These are phyloP conservation scores for Ananas comosus DNA, from an alignment of 176 grass and related monocot species.

Conservation along the genomic window DNA sequence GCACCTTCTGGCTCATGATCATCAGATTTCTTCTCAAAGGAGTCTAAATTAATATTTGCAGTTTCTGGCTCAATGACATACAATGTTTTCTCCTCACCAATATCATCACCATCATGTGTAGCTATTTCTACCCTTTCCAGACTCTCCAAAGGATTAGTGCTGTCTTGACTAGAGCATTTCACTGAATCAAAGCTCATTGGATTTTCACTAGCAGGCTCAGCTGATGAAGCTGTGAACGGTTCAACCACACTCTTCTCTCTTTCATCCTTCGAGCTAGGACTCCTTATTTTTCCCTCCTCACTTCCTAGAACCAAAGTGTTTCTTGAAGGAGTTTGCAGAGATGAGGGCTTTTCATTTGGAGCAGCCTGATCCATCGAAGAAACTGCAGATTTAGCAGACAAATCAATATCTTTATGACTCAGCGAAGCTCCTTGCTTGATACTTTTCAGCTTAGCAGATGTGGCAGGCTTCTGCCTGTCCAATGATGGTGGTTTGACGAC, in stretches of 20 bases:
- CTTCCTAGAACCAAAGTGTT: slow-evolving; percentile 12
- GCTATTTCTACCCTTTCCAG: slow-evolving; percentile 4
- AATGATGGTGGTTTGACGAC: slow-evolving; percentile 18
- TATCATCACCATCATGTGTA: background rate
- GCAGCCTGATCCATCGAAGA: slow-evolving; percentile 28
- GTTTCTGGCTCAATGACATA: slow-evolving; percentile 23
- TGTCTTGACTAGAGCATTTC: background rate
- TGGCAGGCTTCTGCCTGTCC: slow-evolving; percentile 28
- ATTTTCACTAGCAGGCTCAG: slow-evolving; percentile 17
- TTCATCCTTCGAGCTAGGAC: background rate
- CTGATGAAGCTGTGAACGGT: slow-evolving; percentile 12
- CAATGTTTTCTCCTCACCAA: slow-evolving; percentile 23
- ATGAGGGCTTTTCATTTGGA: slow-evolving; percentile 22
- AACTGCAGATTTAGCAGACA: slow-evolving; percentile 9
- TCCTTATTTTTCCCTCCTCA: slow-evolving; percentile 9
- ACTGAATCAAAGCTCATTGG: background rate
- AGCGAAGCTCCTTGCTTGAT: slow-evolving; percentile 22
- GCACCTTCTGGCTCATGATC: background rate
- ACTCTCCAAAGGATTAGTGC: too few species aligned
- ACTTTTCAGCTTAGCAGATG: slow-evolving; percentile 21
- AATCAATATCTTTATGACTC: slow-evolving; percentile 18
- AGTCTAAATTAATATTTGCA: slow-evolving; percentile 13
- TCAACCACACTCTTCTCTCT: slow-evolving; percentile 16
- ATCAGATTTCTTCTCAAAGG: slow-evolving; percentile 1
- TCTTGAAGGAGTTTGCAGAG: slow-evolving; percentile 2